Evolutionary conservation across 768 basidiomycete species (phyloP).

Genomic region (Hygrocybe coccinea): DNA sequence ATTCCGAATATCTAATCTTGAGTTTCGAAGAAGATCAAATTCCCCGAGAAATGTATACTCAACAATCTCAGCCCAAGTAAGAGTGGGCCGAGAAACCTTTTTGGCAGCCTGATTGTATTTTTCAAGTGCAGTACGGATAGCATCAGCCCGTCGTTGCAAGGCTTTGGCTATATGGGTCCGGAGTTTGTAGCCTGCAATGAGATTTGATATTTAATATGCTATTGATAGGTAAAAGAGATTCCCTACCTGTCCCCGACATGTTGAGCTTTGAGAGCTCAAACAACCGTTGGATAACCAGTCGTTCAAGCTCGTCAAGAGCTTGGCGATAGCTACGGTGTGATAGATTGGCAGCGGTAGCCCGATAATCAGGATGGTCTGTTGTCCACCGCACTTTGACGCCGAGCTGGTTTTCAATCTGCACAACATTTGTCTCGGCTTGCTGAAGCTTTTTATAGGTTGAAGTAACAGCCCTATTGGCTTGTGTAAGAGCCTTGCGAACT

Average conservation of each 20-base stretch:
- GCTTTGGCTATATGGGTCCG: slow-evolving; percentile 33
- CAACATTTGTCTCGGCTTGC: not conserved
- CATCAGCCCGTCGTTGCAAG: slow-evolving; percentile 24
- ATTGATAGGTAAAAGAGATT: not conserved
- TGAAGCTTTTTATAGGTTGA: not conserved
- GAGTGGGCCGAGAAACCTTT: slow-evolving; percentile 11
- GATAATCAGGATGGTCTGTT: slow-evolving; percentile 7
- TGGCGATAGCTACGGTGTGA: not conserved
- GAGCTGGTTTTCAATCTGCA: slow-evolving; percentile 11
- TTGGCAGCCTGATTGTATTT: slow-evolving; percentile 30
- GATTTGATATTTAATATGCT: slow-evolving; percentile 11
- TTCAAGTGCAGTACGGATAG: slow-evolving; percentile 29
- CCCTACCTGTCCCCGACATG: slow-evolving; percentile 20
- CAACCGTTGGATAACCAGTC: not conserved
- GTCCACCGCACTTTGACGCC: slow-evolving; percentile 13
- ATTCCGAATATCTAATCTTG: slow-evolving; percentile 24
- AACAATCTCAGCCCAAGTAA: slow-evolving; percentile 20
- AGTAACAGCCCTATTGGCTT: not conserved
- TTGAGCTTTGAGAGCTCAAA: slow-evolving; percentile 19
- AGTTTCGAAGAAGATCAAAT: slow-evolving; percentile 31
- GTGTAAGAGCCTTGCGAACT: not conserved
- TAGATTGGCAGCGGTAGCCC: not conserved
- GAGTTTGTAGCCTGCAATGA: slow-evolving; percentile 30
- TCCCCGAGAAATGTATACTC: slow-evolving; percentile 23
- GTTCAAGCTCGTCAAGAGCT: not conserved